Percentiles rank a stretch among this genome's conserved stretches.
These are phyloP conservation scores for Auriscalpium vulgare DNA, from an alignment of 768 basidiomycete species.

Conservation along the genomic window DNA sequence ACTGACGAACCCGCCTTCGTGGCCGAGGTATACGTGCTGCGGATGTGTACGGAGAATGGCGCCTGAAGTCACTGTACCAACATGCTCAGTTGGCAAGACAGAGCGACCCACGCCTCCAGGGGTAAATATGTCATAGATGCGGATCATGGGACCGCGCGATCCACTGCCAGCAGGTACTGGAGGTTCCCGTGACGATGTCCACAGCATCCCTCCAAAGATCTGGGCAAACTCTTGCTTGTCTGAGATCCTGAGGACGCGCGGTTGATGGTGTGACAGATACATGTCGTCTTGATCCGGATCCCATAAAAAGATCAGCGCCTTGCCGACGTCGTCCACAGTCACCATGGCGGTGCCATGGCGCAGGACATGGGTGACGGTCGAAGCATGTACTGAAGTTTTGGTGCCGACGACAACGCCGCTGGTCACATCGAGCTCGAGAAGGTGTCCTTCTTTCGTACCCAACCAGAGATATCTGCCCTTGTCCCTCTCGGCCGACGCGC, in stretches of 20 bases:
- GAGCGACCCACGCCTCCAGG: constrained; percentile 48
- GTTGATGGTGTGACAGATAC: constrained; percentile 35
- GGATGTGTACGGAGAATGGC: constrained; percentile 66
- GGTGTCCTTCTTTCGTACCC: constrained; percentile 84
- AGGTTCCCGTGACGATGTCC: constrained; percentile 62
- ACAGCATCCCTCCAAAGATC: constrained; percentile 68
- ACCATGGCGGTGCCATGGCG: constrained; percentile 66
- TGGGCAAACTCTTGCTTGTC: constrained; percentile 80
- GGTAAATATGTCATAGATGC: constrained; percentile 71
- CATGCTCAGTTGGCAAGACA: constrained; percentile 55
- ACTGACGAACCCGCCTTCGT: constrained; percentile 85
- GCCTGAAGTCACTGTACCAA: constrained; percentile 79
- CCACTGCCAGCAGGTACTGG: constrained; percentile 26
- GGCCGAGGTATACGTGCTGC: constrained; percentile 70
- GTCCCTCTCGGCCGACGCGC: constrained; percentile 35
- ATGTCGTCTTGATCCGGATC: constrained; percentile 26
- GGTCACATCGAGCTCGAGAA: constrained; percentile 74
- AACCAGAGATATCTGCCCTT: constrained; percentile 69
- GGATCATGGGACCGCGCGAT: constrained; percentile 59
- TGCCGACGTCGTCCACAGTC: constrained; percentile 80
- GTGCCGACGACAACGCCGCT: constrained; percentile 48
- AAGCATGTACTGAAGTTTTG: constrained; percentile 56
- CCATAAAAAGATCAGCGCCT: constrained; percentile 66
- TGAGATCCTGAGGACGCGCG: constrained; percentile 57
- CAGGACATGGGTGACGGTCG: constrained; percentile 65